Conservation (phyloP, 805 yeast genomes). For the Lipomyces orientalis region DNA sequence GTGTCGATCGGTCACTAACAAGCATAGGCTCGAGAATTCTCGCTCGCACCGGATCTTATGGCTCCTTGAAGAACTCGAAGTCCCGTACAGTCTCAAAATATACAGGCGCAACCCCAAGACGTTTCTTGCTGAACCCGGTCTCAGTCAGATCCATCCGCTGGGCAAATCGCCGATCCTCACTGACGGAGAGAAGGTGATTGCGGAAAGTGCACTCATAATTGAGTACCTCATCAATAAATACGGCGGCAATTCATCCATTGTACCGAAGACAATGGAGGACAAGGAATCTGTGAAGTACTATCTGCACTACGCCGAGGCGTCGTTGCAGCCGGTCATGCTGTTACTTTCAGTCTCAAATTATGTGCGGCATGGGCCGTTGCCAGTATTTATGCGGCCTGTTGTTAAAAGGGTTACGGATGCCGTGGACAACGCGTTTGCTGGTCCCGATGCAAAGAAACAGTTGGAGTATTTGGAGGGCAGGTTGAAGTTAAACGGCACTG, state of each 20-base stretch:
- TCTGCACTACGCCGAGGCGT: slow-evolving; percentile 65
- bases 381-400: slow-evolving; percentile 56
- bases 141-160: slow-evolving; percentile 61
- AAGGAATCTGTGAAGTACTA: slow-evolving; percentile 56
- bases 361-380: slow-evolving; percentile 38
- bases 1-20: neutral
- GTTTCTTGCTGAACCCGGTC: slow-evolving; percentile 56
- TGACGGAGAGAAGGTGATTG: slow-evolving; percentile 51
- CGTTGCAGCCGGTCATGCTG: slow-evolving; percentile 58
- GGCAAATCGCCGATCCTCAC: slow-evolving; percentile 71
- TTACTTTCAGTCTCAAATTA: slow-evolving; percentile 41
- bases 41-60: slow-evolving; percentile 67
- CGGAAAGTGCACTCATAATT: slow-evolving; percentile 67
- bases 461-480: slow-evolving; percentile 52
- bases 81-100: slow-evolving; percentile 60
- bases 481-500: slow-evolving; percentile 52
- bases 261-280: slow-evolving; percentile 50
- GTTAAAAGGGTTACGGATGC: slow-evolving; percentile 53
- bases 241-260: slow-evolving; percentile 50
- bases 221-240: slow-evolving; percentile 58
- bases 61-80: slow-evolving; percentile 64
- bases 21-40: slow-evolving; percentile 56
- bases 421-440: slow-evolving; percentile 56
- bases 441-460: slow-evolving; percentile 52
- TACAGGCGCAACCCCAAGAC: slow-evolving; percentile 57